Evolutionary conservation across 805 yeast genomes (phyloP), one percentile per base, ranked within the genome.

Genomic region (Starmerella vaccinii): DNA sequence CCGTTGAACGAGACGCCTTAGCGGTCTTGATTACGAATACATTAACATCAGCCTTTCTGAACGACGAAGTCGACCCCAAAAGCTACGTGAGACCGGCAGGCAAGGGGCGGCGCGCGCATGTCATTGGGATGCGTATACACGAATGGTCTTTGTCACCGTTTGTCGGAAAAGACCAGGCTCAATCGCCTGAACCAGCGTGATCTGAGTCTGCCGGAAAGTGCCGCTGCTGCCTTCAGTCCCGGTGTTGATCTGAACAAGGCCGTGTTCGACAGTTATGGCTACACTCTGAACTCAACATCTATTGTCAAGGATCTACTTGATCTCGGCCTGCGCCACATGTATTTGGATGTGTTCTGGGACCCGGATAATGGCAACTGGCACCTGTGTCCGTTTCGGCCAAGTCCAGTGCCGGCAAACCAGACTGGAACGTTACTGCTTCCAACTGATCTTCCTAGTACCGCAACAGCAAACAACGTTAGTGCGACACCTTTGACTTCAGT

Each of bases 261-360:
- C 6, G 39, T 70, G 2, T 65, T 70, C 49, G 49, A 57, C 10
- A 46, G 46, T 8, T 35, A 52, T 24, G 71, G 70, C 13, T 69
- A 68, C 49, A 60, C 63, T 1, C 37, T 41, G 18, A 55, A 52
- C 13, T 53, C 66, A 2, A 49, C 69, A n/a, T 21, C 47, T 4
- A 45, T 43, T 8, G 29, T 66, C 10, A 47, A 41, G 19, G 55
- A 49, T 9, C 53, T 64, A 6, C 59, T 72, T 27, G 59, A 56
- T 13, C 58, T 57, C 0, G 76, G 77, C 5, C 64, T 64, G 43
- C 65, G 61, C 22, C 58, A 65, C 4, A 44, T 72, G 18, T 59
- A 66, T 53, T 35, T 76, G 6, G 80, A 79, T 57, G 58, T 77
- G n/a, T 77, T 72, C 61, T 78, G 76, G 76, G 75, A 75, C 59